Evolutionary conservation across 179 eudicot species (phyloP), one percentile per base, ranked within the genome.

Genomic region (Nepenthes alata): DNA sequence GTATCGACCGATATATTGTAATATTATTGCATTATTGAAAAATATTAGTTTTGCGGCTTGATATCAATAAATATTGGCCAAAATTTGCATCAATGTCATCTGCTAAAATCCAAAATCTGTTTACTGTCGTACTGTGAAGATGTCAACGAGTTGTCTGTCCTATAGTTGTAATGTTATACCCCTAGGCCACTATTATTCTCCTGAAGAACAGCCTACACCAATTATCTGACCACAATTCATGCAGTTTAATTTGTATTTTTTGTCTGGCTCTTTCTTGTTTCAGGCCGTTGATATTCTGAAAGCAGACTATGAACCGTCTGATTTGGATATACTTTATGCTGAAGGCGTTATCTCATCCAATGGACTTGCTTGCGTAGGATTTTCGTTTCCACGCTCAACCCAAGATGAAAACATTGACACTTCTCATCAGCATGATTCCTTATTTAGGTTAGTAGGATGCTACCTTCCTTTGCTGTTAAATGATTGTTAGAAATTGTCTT

Each of bases 321-420:
- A 87, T 77, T 60, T 78, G 70, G 99, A 94, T 64, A 87, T 94
- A 57, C 68, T 94, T 11, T 82, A 94, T 77, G 97, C 99, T 3
- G 99, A 94, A 76, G 91, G 90, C 54, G 80, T 94, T 73, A 85
- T 85, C 49, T 87, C 97, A 57, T 83, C 96, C 9, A 94, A 94
- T 77, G 96, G 97, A 65, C 91, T 94, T 66, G 78, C 99, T 34
- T 81, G 83, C 72, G 77, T 82, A 62, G 99, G 90, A 41, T 94
- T 94, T 74, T 79, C 94, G 59, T 87, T 87, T 63, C 97, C 97
- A 3, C 85, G 64, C 57, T 66, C 83, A 61, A 77, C 69, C 55
- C 58, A 71, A 54, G 89, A 80, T 58, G 81, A 79, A 34, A 71
- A 75, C 62, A 35, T 53, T 37, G 89, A 90, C 37, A 59, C 82